Evolutionary conservation across 208 protist genomes (phyloP).

Genomic region (Trypanosoma avium): DNA sequence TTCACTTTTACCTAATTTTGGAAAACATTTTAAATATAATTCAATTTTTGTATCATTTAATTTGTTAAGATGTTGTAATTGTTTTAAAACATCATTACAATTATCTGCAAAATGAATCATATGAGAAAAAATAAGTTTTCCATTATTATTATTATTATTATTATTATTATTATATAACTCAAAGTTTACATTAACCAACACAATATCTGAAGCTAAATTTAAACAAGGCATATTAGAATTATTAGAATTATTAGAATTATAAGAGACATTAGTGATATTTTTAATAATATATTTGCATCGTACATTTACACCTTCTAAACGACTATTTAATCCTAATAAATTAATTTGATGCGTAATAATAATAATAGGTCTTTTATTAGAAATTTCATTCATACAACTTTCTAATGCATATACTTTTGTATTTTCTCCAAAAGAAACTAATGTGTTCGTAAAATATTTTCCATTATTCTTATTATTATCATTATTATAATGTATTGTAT

Average conservation of each 20-base stretch:
- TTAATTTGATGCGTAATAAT: conserved; percentile 24
- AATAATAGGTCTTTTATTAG: neutral
- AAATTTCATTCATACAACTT: neutral
- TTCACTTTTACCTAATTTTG: neutral
- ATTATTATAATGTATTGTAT: neutral
- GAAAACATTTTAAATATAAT: conserved; percentile 10
- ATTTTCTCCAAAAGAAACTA: conserved; percentile 29
- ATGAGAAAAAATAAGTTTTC: neutral
- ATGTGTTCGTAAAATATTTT: neutral
- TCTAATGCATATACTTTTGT: conserved; percentile 26
- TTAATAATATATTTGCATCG: no score
- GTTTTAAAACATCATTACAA: conserved; percentile 11
- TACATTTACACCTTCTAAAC: conserved; percentile 19
- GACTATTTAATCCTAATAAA: conserved; percentile 22
- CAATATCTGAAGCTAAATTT: conserved; percentile 3
- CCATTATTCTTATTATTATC: neutral
- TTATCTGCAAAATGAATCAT: conserved; percentile 13
- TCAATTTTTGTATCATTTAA: neutral
- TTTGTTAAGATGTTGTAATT: conserved; percentile 3
- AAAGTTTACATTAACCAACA: conserved; percentile 26
- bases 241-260: neutral
- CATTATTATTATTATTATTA: conserved; percentile 5
- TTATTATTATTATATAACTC: conserved; percentile 27
- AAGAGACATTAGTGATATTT: no score
- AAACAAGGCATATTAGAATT: conserved; percentile 3